Conservation (phyloP, 768 basidiomycete species). For the Obba rivulosa region DNA sequence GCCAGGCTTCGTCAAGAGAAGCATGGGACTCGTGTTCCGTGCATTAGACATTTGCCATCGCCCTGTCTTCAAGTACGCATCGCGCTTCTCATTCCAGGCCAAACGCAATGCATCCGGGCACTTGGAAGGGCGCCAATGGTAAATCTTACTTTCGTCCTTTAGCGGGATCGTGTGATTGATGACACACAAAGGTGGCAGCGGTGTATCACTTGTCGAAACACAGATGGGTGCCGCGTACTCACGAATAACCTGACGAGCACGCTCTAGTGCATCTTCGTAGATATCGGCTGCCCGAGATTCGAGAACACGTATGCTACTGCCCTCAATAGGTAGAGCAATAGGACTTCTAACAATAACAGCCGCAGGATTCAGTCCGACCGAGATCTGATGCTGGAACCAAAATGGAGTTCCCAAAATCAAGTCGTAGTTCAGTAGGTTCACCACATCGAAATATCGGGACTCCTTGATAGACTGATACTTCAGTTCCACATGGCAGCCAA, state of each 20-base stretch:
- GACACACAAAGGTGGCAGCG: slow-evolving; percentile 21
- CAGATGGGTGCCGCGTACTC: slow-evolving; percentile 14
- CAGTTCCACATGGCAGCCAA: slow-evolving; percentile 17
- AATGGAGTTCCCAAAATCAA: slow-evolving; percentile 29
- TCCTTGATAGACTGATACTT: slow-evolving; percentile 31
- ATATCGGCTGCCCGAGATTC: slow-evolving; percentile 9
- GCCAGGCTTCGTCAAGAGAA: slow-evolving; percentile 25
- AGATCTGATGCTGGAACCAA: slow-evolving; percentile 19
- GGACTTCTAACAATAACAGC: slow-evolving; percentile 13
- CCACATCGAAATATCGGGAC: slow-evolving; percentile 18
- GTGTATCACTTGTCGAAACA: slow-evolving; percentile 12
- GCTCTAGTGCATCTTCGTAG: slow-evolving; percentile 10
- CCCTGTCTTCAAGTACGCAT: slow-evolving; percentile 19
- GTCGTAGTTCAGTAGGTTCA: slow-evolving; percentile 24
- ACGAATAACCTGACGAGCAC: slow-evolving; percentile 9
- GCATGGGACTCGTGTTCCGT: slow-evolving; percentile 26
- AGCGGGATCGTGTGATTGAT: slow-evolving; percentile 35
- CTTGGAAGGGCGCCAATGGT: slow-evolving; percentile 28
- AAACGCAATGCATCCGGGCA: slow-evolving; percentile 18
- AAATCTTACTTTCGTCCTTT: slow-evolving; percentile 25
- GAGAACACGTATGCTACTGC: slow-evolving; percentile 6
- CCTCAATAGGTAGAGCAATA: slow-evolving; percentile 7
- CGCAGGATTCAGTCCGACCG: slow-evolving; percentile 17
- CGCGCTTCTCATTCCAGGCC: slow-evolving; percentile 15
- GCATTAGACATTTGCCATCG: slow-evolving; percentile 26